Percentiles rank a stretch among this genome's conserved stretches.
Conservation (phyloP, 2,329 filamentous ascomycete genomes). For the Samsoniella hepiali region DNA sequence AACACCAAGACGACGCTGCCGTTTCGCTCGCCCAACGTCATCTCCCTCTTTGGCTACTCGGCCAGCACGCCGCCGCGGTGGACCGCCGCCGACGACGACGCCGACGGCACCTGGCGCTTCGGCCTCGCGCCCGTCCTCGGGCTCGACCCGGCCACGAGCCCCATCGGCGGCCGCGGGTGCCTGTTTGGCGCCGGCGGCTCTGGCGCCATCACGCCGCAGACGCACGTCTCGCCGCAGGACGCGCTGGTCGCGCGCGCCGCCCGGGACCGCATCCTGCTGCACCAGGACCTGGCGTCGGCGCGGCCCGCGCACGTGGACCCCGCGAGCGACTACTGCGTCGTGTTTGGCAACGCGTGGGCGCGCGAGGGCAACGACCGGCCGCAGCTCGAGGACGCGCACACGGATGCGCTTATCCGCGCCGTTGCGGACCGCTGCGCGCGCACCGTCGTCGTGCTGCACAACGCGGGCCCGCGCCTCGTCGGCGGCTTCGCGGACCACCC, state of each 20-base stretch:
- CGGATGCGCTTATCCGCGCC: constrained; percentile 53
- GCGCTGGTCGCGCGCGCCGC: constrained; percentile 50
- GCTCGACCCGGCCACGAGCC: constrained; percentile 32
- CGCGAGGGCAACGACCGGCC: constrained; percentile 68
- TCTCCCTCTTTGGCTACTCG: constrained; percentile 64
- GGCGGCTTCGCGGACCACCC: constrained; percentile 60
- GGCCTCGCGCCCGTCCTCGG: constrained; percentile 39
- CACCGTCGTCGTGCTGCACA: constrained; percentile 64
- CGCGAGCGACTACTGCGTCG: constrained; percentile 61
- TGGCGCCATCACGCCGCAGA: constrained; percentile 45
- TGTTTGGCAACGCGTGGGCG: constrained; percentile 65
- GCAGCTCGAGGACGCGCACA: constrained; percentile 62
- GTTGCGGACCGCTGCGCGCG: constrained; percentile 59
- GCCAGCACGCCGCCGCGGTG: constrained; percentile 45
- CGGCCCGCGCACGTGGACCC: constrained; percentile 46
- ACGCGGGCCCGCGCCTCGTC: constrained; percentile 58
- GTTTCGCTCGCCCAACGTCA: constrained; percentile 44
- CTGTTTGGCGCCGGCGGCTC: constrained; percentile 45
- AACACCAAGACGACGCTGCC: constrained; percentile 55
- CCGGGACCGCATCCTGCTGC: constrained; percentile 54
- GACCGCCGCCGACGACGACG: constrained; percentile 35
- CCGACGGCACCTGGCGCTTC: constrained; percentile 31
- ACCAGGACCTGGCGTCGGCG: constrained; percentile 54
- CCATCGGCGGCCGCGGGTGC: constrained; percentile 43
- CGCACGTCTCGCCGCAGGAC: constrained; percentile 52